Evolutionary conservation across 1,284 basidiomycete species (phyloP), one percentile per base, ranked within the genome.

Genomic region (Filobasidium uniguttulatum): DNA sequence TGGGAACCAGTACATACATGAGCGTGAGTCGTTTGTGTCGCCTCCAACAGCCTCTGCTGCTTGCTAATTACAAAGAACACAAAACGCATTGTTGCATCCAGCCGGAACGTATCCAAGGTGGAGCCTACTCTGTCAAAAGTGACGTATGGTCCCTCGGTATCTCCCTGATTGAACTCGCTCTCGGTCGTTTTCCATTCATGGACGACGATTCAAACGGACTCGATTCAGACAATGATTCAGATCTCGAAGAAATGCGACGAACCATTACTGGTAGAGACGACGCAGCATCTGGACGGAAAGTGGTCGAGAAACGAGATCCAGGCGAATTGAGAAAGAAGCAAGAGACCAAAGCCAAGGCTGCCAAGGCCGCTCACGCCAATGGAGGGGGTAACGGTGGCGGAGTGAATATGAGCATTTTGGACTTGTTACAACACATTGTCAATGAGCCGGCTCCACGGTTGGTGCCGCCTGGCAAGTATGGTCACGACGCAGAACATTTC

Each of bases 1-100:
- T 98, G 15, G 93, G 93, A 7, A 98, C 94, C 2, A 91, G 87
- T 55, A 93, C 90, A 12, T 99, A 98, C 69, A 99, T 98, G 93
- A 93, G 89, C 59, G 91, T 96, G 68, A 70, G 89, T 79, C 15
- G 31, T 8, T 9, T 10, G 20, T 28, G 23, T 15, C 28, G 26
- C 4, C 48, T 22, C 28, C 6, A 23, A 14, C 6, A 9, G 19
- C n/a, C 37, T 19, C 19, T 28, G 17, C 35, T 10, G 15, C 25
- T 41, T 26, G 17, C 8, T 8, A 12, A 19, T 12, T 14, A 3
- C 15, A 10, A 14, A 19, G 33, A 22, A 12, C 3, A 19, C 3
- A 20, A 37, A 14, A 22, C n/a, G 14, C 30, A 22, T 33, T 44
- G 12, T 9, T 14, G 15, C 23, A 17, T 15, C 29, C 66, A 97